Base-by-base conservation (phyloP, 2,329 filamentous ascomycete species). In the Xenosphaeropsis pyriputrescens region DNA sequence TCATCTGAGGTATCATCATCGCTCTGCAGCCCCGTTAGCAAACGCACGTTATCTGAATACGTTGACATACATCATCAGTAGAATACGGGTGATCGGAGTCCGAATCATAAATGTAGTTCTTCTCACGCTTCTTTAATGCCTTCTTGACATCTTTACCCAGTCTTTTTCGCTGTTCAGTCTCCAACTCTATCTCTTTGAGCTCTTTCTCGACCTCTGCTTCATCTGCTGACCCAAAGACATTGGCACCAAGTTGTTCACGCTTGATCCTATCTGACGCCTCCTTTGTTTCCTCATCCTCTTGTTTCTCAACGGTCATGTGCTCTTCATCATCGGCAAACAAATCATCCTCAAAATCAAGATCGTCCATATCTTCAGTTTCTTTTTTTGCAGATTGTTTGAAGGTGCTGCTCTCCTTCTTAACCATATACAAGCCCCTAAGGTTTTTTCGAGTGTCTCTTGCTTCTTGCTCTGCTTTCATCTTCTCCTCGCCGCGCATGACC, bases 291-390 rank as follows among this genome's bases (percentile, higher is more conserved):
- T 94, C 88, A 42, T 93, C 85, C 36, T 86, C 76, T 37, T 91
- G 83, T 13, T 65, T 67, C 47, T 91, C 85, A 37, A 85, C 72
- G 32, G 80, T 71, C 2, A 75, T 70, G 16, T 81, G 75, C 54
- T 93, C 85, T 51, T 93, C 85, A 50, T 93, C 85, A 50, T 93
- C 84, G 47, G 88, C 84, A 52, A 95, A 95, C 49, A 75, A 65
- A 48, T 83, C 77, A 41, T 79, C 75, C 15, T 74, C 72, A 54
- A 79, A 66, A 47, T 79, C 75, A 29, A 80, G 62, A 45, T 84
- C 77, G 43, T 77, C 72, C 47, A 85, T 79, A 38, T 86, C 81
- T 50, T 77, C 65, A 45, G 73, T 72, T 50, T 85, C 78, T 36
- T 58, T 70, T 48, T 70, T 73, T 47, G 59, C 78, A 40, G 65